Evolutionary conservation across 352 stramenopile genomes (phyloP).

Genomic region (Phytophthora cactorum): DNA sequence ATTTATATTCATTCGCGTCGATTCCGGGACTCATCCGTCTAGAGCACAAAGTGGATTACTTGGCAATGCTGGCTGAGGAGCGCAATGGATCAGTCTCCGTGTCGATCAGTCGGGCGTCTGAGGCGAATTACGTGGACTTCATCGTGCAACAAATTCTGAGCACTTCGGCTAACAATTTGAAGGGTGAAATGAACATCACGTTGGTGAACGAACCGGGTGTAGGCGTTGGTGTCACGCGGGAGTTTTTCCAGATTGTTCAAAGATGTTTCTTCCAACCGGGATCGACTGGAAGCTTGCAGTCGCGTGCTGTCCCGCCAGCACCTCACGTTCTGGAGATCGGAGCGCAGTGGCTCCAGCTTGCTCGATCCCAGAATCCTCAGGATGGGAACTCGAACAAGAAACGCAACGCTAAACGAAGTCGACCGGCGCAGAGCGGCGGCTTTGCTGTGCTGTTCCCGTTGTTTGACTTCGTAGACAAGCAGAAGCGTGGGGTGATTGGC

Average conservation of each 20-base stretch:
- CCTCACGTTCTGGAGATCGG: constrained; percentile 64
- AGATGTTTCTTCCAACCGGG: constrained; percentile 58
- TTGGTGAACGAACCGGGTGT: constrained; percentile 76
- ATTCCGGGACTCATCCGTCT: constrained; percentile 51
- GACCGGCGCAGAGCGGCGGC: constrained; percentile 4
- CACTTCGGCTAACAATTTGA: constrained; percentile 48
- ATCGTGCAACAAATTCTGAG: constrained; percentile 75
- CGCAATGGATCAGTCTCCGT: constrained; percentile 55
- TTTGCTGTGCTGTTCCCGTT: constrained; percentile 59
- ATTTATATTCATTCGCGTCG: constrained; percentile 68
- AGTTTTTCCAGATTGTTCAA: constrained; percentile 83
- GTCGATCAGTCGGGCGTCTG: constrained; percentile 65
- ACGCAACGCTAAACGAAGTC: constrained; percentile 13
- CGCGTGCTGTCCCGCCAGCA: constrained; percentile 9
- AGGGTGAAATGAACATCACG: constrained; percentile 66
- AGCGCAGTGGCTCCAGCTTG: constrained; percentile 63
- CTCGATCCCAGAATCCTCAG: constrained; percentile 41
- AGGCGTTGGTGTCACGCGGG: constrained; percentile 63
- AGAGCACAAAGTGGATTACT: constrained; percentile 83
- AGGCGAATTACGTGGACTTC: constrained; percentile 72
- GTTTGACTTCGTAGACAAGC: constrained; percentile 52
- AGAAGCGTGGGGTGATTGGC: constrained; percentile 40
- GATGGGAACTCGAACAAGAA: constrained; percentile 18
- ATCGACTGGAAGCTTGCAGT: constrained; percentile 18
- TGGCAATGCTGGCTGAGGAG: constrained; percentile 67